Evolutionary conservation across 2,329 filamentous ascomycete species (phyloP).

Genomic region (Ramichloridium luteum): DNA sequence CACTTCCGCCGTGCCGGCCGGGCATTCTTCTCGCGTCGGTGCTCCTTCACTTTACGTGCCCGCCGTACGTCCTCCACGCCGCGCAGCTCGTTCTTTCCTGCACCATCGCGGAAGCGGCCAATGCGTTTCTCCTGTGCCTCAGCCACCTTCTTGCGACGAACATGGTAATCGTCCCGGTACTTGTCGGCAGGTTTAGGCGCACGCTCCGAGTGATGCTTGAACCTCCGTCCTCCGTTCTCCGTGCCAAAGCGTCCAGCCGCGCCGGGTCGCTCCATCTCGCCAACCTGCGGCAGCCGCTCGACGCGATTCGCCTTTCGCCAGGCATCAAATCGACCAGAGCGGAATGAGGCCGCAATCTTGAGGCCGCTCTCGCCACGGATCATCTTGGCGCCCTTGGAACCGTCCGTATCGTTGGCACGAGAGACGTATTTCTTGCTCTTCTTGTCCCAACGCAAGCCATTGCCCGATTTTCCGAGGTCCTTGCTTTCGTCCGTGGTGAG

Average conservation of each 20-base stretch:
- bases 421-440: constrained; percentile 92
- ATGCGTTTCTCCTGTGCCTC: constrained; percentile 77
- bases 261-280: constrained; percentile 54
- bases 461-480: constrained; percentile 56
- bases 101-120: constrained; percentile 58
- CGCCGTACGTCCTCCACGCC: constrained; percentile 75
- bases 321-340: constrained; percentile 81
- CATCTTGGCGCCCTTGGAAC: constrained; percentile 52
- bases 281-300: constrained; percentile 63
- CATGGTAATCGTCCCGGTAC: constrained; percentile 79
- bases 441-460: constrained; percentile 88
- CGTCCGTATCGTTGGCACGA: constrained; percentile 86
- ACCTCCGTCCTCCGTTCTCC: constrained; percentile 43
- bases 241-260: constrained; percentile 20
- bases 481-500: constrained; percentile 80
- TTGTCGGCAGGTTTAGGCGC: constrained; percentile 91
- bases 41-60: constrained; percentile 64
- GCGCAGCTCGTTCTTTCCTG: constrained; percentile 69
- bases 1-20: constrained; percentile 41
- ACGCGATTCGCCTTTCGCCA: constrained; percentile 85
- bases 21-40: constrained; percentile 75
- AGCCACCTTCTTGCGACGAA: constrained; percentile 77
- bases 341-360: constrained; percentile 90
- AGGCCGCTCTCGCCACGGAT: constrained; percentile 88
- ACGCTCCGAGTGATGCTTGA: constrained; percentile 75